A percentile compares a stretch with the other conserved stretches of the same genome.
Conservation (phyloP, 345 rosid genomes). For the Camelina laxa region DNA sequence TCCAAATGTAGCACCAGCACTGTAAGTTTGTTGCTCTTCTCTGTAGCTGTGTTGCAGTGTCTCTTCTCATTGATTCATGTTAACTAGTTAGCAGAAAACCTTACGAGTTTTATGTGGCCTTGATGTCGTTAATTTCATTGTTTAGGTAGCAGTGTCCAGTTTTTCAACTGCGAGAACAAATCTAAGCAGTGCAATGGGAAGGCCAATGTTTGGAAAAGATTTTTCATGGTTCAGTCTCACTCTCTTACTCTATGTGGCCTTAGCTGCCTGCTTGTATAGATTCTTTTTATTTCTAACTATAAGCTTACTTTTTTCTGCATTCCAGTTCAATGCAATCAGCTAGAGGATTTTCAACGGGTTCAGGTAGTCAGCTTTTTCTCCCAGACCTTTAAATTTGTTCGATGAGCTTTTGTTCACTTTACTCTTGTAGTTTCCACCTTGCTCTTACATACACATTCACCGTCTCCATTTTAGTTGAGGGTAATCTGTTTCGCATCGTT, state of each 20-base stretch:
- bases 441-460: background rate
- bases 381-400: constrained; percentile 2
- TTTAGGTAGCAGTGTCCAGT: constrained; percentile 52
- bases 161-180: constrained; percentile 42
- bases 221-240: constrained; percentile 48
- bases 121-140: constrained; percentile 9
- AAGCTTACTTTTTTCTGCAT: constrained; percentile 13
- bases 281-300: background rate
- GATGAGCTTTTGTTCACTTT: background rate
- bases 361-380: constrained; percentile 56
- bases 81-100: background rate
- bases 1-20: constrained; percentile 39
- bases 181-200: constrained; percentile 48
- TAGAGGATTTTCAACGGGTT: constrained; percentile 79
- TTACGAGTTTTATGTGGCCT: background rate
- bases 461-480: background rate
- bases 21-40: constrained; percentile 52
- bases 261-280: background rate
- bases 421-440: constrained; percentile 20
- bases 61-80: background rate
- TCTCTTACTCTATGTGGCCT: constrained; percentile 11
- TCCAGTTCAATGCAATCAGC: constrained; percentile 56
- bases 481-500: background rate
- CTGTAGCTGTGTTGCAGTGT: background rate
- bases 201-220: constrained; percentile 38